These are phyloP conservation scores for Alternaria gansuensis DNA, from an alignment of 2,329 filamentous ascomycete species.

Conservation along the genomic window DNA sequence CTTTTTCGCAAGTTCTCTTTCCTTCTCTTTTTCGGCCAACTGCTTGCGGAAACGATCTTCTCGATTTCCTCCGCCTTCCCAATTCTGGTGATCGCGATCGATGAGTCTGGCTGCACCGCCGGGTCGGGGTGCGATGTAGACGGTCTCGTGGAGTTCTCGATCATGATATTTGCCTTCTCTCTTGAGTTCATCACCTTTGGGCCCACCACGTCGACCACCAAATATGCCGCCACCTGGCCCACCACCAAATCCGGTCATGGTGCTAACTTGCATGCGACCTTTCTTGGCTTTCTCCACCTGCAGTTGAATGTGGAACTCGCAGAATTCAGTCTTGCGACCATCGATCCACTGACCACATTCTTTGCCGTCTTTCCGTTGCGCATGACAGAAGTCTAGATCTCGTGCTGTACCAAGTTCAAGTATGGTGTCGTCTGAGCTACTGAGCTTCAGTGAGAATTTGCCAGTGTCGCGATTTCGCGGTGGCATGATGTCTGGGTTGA, in stretches of 20 bases:
- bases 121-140: constrained; percentile 55
- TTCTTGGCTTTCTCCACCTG: constrained; percentile 75
- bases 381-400: constrained; percentile 89
- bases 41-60: constrained; percentile 72
- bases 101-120: constrained; percentile 69
- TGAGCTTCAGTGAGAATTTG: constrained; percentile 84
- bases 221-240: constrained; percentile 47
- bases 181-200: constrained; percentile 41
- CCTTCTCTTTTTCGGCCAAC: constrained; percentile 73
- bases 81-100: constrained; percentile 65
- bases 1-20: constrained; percentile 74
- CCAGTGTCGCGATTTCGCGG: constrained; percentile 82
- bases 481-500: constrained; percentile 92
- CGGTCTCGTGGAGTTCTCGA: constrained; percentile 62
- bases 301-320: constrained; percentile 89
- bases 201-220: constrained; percentile 33
- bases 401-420: constrained; percentile 86
- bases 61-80: constrained; percentile 62
- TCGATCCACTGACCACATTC: constrained; percentile 87
- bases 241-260: constrained; percentile 63
- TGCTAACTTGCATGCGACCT: constrained; percentile 80
- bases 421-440: constrained; percentile 85
- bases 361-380: constrained; percentile 82
- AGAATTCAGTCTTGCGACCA: constrained; percentile 84
- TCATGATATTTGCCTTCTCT: constrained; percentile 62